Conservation (phyloP, 768 basidiomycete genomes). For the Solioccasus polychromus region DNA sequence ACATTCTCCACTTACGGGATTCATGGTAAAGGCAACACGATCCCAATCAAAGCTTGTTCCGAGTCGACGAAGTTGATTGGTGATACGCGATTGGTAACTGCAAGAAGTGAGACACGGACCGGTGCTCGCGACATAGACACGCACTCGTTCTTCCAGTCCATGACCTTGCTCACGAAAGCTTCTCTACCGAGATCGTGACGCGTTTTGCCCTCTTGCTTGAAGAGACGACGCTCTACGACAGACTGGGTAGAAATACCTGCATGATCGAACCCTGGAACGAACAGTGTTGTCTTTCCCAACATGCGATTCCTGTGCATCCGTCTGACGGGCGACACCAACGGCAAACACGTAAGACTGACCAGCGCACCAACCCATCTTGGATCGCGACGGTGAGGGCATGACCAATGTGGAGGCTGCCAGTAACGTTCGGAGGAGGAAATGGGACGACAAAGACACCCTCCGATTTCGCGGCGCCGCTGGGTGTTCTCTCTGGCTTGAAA, state of each 20-base stretch:
- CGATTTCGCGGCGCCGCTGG: conserved; percentile 55
- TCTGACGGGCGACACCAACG: neutral
- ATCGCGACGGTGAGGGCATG: conserved; percentile 91
- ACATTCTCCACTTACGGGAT: conserved; percentile 51
- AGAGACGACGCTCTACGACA: conserved; percentile 91
- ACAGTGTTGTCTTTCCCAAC: conserved; percentile 88
- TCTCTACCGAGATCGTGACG: conserved; percentile 95
- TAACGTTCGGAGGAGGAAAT: conserved; percentile 94
- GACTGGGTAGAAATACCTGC: conserved; percentile 98
- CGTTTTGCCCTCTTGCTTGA: conserved; percentile 77
- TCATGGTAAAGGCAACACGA: conserved; percentile 94
- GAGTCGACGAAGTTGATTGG: conserved; percentile 80
- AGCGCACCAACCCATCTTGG: conserved; percentile 86
- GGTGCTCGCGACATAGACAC: conserved; percentile 28
- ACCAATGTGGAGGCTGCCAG: conserved; percentile 92
- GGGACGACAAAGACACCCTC: conserved; percentile 83
- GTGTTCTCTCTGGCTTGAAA: conserved; percentile 71
- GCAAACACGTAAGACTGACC: conserved; percentile 46
- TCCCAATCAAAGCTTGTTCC: conserved; percentile 96
- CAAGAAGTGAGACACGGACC: neutral
- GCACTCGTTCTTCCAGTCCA: conserved; percentile 97
- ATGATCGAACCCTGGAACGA: conserved; percentile 95
- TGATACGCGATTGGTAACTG: conserved; percentile 93
- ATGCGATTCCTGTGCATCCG: conserved; percentile 77
- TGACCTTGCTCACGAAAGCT: conserved; percentile 83